Evolutionary conservation across 345 rosid genomes (phyloP).

Genomic region (Gossypium australe): DNA sequence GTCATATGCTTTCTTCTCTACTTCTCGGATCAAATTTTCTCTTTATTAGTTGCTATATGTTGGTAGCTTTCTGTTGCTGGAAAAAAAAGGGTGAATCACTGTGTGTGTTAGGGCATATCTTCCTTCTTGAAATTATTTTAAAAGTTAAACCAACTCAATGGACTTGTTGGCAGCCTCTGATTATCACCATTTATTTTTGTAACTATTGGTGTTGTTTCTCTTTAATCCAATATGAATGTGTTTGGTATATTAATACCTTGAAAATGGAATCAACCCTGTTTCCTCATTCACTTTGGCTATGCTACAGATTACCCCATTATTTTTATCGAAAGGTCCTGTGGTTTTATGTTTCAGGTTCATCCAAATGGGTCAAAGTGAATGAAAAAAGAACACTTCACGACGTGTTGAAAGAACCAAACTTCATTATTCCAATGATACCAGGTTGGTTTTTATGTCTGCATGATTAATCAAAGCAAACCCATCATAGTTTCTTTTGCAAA

Average conservation of each 20-base stretch:
- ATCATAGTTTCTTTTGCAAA: neutral
- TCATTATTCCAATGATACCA: slow-evolving; percentile 70
- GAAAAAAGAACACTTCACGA: slow-evolving; percentile 60
- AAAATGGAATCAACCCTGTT: neutral
- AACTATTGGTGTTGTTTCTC: neutral
- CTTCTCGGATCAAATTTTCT: neutral
- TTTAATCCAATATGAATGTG: neutral
- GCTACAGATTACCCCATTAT: neutral
- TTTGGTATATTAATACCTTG: neutral
- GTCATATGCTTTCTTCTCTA: slow-evolving; percentile 17
- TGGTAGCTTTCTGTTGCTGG: slow-evolving; percentile 3
- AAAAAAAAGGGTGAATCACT: neutral
- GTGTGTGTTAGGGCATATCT: neutral
- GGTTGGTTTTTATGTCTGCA: slow-evolving; percentile 31
- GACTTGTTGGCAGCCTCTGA: neutral
- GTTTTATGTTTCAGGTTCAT: slow-evolving; percentile 15
- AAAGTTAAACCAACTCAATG: neutral
- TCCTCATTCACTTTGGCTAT: neutral
- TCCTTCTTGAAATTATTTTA: neutral
- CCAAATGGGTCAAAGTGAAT: slow-evolving; percentile 66
- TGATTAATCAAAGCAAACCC: neutral
- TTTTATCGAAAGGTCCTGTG: neutral
- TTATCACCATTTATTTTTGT: neutral
- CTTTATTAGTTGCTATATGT: neutral
- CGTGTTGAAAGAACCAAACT: slow-evolving; percentile 56